Conservation (phyloP, 2,329 filamentous ascomycete genomes). For the Dothideomycetes sp. region DNA sequence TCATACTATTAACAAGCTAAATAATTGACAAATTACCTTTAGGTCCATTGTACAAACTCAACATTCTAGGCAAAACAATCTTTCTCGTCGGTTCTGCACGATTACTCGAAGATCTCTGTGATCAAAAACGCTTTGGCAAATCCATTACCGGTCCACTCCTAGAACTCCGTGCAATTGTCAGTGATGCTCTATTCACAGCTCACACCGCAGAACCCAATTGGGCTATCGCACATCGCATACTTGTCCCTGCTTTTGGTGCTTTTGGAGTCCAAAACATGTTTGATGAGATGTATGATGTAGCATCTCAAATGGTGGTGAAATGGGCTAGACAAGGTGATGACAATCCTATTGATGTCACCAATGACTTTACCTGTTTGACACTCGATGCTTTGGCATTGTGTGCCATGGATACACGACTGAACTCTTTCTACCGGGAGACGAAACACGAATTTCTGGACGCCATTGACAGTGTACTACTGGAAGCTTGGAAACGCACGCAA, state of each 20-base stretch:
- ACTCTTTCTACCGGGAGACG: not conserved
- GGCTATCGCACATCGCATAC: constrained; percentile 32
- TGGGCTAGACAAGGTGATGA: constrained; percentile 6
- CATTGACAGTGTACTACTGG: not conserved
- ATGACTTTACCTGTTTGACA: not conserved
- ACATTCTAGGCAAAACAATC: no score
- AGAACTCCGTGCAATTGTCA: not conserved
- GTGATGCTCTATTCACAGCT: not conserved
- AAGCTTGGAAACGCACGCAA: not conserved
- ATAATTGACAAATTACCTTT: no score
- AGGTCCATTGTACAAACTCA: no score
- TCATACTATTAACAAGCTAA: no score
- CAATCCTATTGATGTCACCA: not conserved
- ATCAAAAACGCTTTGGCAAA: not conserved
- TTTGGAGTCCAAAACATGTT: constrained; percentile 37
- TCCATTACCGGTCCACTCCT: not conserved
- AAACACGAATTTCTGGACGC: not conserved
- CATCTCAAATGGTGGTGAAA: constrained; percentile 25
- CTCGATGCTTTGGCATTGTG: not conserved
- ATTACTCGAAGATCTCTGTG: not conserved
- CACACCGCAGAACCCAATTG: constrained; percentile 21
- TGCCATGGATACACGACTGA: not conserved
- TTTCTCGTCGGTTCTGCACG: no score
- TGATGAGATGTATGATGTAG: constrained; percentile 28
- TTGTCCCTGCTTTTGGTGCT: constrained; percentile 41